These are phyloP conservation scores for Hypomontagnella submonticulosa DNA, from an alignment of 495 filamentous ascomycete genomes.

Conservation along the genomic window DNA sequence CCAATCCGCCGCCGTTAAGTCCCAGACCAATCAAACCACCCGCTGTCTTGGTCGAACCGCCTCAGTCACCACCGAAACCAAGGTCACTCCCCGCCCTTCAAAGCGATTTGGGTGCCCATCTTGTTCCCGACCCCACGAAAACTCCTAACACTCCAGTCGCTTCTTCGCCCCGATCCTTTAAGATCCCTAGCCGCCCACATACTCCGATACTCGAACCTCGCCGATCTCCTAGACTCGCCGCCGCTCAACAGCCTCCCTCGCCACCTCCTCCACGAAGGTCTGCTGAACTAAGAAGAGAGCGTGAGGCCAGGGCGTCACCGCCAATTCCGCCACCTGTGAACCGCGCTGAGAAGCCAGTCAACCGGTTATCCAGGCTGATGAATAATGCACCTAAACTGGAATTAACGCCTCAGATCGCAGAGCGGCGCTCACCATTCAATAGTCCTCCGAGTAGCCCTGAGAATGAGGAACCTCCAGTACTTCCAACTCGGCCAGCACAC, in stretches of 20 bases:
- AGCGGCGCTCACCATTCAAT: conserved; percentile 82
- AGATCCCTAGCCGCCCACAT: conserved; percentile 60
- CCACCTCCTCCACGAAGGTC: conserved; percentile 66
- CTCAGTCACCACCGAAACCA: conserved; percentile 74
- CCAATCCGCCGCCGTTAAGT: conserved; percentile 49
- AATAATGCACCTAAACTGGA: conserved; percentile 47
- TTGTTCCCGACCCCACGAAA: conserved; percentile 59
- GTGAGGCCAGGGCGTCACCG: conserved; percentile 51
- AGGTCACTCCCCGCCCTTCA: conserved; percentile 50
- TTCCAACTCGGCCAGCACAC: conserved; percentile 55
- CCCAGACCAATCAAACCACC: conserved; percentile 71
- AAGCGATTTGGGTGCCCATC: conserved; percentile 53
- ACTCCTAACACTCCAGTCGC: conserved; percentile 61
- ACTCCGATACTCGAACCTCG: conserved; percentile 61
- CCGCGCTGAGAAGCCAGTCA: conserved; percentile 83
- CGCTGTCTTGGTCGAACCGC: conserved; percentile 77
- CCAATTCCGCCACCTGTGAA: conserved; percentile 76
- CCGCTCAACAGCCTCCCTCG: conserved; percentile 60
- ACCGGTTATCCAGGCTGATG: conserved; percentile 37
- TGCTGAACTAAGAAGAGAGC: conserved; percentile 59
- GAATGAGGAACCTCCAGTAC: conserved; percentile 57
- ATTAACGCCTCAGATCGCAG: conserved; percentile 44
- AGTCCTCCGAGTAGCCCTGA: conserved; percentile 82
- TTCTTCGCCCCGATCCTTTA: conserved; percentile 63
- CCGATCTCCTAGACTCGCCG: conserved; percentile 55